These are phyloP conservation scores for Candolleomyces eurysporus DNA, from an alignment of 768 basidiomycete genomes.

Conservation along the genomic window DNA sequence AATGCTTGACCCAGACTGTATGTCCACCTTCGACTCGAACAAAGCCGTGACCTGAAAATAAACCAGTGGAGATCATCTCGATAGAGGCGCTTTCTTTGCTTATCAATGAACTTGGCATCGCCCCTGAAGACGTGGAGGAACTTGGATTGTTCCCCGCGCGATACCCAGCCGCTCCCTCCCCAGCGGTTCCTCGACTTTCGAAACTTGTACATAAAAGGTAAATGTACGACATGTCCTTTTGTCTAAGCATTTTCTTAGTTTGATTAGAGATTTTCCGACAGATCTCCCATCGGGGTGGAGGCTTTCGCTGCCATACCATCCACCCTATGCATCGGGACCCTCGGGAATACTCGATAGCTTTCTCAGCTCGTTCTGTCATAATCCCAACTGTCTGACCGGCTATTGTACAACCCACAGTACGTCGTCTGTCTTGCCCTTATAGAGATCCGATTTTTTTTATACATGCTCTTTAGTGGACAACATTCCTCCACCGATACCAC, in stretches of 20 bases:
- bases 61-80: conserved; percentile 47
- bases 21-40: conserved; percentile 7
- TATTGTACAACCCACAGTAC: conserved; percentile 52
- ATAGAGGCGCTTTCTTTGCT: conserved; percentile 48
- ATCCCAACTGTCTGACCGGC: conserved; percentile 46
- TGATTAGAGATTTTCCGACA: conserved; percentile 27
- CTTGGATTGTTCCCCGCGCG: conserved; percentile 40
- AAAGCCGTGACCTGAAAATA: background rate
- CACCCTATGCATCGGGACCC: conserved; percentile 7
- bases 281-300: conserved; percentile 21
- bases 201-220: conserved; percentile 9
- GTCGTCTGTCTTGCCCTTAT: conserved; percentile 10
- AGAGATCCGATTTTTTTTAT: background rate
- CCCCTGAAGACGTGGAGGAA: conserved; percentile 46
- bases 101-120: conserved; percentile 32
- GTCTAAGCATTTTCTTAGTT: background rate
- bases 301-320: conserved; percentile 8
- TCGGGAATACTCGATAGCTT: conserved; percentile 28
- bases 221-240: background rate
- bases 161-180: background rate
- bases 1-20: conserved; percentile 34
- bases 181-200: conserved; percentile 3
- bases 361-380: conserved; percentile 49
- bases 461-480: conserved; percentile 20
- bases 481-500: conserved; percentile 23